Percentiles rank a stretch among this genome's conserved stretches.
Conservation (phyloP, 352 stramenopile genomes). For the Pythium phragmiticola region DNA sequence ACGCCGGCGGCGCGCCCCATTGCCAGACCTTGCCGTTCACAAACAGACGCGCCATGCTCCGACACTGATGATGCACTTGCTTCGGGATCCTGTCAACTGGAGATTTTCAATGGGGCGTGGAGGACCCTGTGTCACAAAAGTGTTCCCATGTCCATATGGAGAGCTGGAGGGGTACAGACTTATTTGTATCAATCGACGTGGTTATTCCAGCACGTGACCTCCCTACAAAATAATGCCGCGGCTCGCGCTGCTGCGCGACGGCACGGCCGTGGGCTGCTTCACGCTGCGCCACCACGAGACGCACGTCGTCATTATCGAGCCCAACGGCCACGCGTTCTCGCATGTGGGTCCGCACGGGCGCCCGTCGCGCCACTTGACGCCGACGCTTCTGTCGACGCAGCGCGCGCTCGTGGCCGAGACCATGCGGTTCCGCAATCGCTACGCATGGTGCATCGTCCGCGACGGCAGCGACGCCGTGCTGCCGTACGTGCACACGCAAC, state of each 20-base stretch:
- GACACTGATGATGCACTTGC: not conserved
- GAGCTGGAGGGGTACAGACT: not conserved
- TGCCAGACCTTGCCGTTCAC: constrained; percentile 78
- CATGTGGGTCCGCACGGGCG: constrained; percentile 48
- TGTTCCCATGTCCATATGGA: not conserved
- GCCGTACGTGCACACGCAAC: constrained; percentile 46
- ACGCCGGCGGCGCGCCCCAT: constrained; percentile 34
- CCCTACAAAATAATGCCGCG: constrained; percentile 4
- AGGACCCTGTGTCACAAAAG: not conserved
- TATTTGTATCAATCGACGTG: not conserved
- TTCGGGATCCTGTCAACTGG: constrained; percentile 14
- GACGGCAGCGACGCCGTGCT: not conserved
- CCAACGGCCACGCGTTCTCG: constrained; percentile 57
- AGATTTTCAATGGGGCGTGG: constrained; percentile 4
- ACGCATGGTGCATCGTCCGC: constrained; percentile 22
- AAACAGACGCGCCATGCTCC: constrained; percentile 25
- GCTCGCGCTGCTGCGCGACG: constrained; percentile 52
- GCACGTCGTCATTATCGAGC: constrained; percentile 60
- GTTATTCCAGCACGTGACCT: not conserved
- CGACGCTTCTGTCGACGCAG: constrained; percentile 52
- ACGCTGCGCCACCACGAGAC: constrained; percentile 44
- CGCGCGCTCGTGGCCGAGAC: constrained; percentile 38
- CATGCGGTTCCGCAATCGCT: constrained; percentile 58
- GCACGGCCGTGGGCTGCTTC: constrained; percentile 49
- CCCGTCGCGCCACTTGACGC: constrained; percentile 53